Evolutionary conservation across 2,329 filamentous ascomycete species (phyloP).

Genomic region (Periconia digitata): DNA sequence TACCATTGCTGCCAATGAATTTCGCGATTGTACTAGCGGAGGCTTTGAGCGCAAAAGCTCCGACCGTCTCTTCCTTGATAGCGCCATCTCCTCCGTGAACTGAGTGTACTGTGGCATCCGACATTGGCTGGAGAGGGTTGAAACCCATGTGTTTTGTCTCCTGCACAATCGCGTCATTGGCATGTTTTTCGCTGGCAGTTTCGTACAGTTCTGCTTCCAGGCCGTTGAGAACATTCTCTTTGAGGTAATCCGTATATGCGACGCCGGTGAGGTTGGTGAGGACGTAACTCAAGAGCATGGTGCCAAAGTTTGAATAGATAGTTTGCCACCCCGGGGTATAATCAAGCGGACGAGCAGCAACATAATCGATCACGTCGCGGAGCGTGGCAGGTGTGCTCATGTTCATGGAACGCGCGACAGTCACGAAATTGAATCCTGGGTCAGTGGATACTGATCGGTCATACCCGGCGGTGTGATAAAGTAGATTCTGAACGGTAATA

Average conservation of each 20-base stretch:
- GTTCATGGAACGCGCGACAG: constrained; percentile 17
- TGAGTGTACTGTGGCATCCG: constrained; percentile 2
- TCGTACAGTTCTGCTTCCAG: constrained; percentile 14
- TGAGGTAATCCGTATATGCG: constrained; percentile 16
- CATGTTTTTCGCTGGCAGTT: constrained; percentile 10
- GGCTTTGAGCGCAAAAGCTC: constrained; percentile 17
- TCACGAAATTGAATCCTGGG: constrained; percentile 19
- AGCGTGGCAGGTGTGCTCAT: constrained; percentile 17
- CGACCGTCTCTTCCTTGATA: constrained; percentile 19
- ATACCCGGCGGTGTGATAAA: constrained; percentile 23
- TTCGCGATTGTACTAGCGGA: constrained; percentile 16
- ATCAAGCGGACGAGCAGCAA: constrained; percentile 16
- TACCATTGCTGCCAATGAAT: constrained; percentile 15
- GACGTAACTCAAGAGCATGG: constrained; percentile 21
- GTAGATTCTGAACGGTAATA: constrained; percentile 24
- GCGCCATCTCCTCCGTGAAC: constrained; percentile 19
- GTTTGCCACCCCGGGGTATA: constrained; percentile 17
- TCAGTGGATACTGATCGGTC: constrained; percentile 18
- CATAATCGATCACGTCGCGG: constrained; percentile 21
- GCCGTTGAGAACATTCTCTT: constrained; percentile 15
- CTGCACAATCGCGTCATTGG: constrained; percentile 12
- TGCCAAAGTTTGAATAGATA: constrained; percentile 22
- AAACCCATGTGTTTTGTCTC: constrained; percentile 9
- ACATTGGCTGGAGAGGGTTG: constrained; percentile 7
- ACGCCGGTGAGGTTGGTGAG: constrained; percentile 16